These are phyloP conservation scores for Fusarium sulawesiense DNA, from an alignment of 2,329 filamentous ascomycete genomes.

Conservation along the genomic window DNA sequence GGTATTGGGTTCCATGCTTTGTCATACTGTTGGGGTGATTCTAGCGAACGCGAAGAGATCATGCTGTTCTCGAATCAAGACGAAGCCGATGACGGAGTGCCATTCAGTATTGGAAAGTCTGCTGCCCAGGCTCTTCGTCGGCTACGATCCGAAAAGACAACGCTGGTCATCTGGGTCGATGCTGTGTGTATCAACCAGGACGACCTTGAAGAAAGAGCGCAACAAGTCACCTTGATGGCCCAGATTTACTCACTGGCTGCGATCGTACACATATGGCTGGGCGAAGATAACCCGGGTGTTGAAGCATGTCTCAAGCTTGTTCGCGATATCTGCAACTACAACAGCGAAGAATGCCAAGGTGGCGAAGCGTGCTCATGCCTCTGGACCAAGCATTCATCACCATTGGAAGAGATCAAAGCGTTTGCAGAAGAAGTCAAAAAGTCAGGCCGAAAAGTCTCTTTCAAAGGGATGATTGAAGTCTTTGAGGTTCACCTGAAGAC, in stretches of 20 bases:
- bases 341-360: conserved; percentile 2
- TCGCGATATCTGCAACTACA: conserved; percentile 32
- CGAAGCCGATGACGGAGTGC: accelerated
- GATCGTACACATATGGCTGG: conserved; percentile 25
- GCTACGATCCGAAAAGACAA: not conserved
- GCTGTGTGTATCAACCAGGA: conserved; percentile 42
- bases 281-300: conserved; percentile 11
- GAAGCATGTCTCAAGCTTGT: conserved; percentile 16
- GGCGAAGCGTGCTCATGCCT: conserved; percentile 1
- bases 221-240: conserved; percentile 35
- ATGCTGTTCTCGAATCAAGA: not conserved
- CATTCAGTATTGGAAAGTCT: conserved; percentile 24
- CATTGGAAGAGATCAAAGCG: not conserved
- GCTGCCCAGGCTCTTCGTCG: conserved; percentile 19
- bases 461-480: conserved; percentile 26
- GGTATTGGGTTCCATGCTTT: conserved; percentile 10
- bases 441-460: not conserved
- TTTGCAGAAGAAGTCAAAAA: not conserved
- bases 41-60: conserved; percentile 9
- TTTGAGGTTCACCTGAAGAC: conserved; percentile 14
- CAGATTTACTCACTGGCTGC: conserved; percentile 29
- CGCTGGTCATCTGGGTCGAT: conserved; percentile 34
- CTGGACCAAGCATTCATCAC: conserved; percentile 8
- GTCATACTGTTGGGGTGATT: conserved; percentile 36
- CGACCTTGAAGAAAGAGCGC: conserved; percentile 28